Percentiles rank a stretch among this genome's conserved stretches.
Evolutionary conservation across 306 rosid genomes (phyloP).

Genomic region (Quercus cerris): DNA sequence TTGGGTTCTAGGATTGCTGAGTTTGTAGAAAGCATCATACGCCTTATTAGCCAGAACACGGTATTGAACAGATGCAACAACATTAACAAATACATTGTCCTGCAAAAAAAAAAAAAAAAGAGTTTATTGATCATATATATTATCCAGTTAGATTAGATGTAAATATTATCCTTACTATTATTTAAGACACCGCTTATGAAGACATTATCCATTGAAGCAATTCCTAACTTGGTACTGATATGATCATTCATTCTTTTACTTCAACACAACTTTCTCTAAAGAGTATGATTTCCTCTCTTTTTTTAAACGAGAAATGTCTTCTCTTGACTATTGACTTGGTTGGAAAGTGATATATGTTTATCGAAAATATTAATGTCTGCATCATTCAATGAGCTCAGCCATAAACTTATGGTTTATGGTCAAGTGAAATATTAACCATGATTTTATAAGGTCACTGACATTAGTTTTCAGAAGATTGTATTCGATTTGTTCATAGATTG

Average conservation of each 20-base stretch:
- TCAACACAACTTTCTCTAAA: neutral
- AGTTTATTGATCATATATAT: neutral
- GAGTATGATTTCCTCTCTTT: too few relatives aligned
- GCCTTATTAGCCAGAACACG: conserved; percentile 53
- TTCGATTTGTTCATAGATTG: too few relatives aligned
- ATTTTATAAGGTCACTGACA: too few relatives aligned
- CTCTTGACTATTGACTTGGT: neutral
- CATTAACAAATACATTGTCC: conserved; percentile 73
- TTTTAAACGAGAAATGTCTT: too few relatives aligned
- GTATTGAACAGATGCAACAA: conserved; percentile 65
- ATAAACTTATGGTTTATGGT: too few relatives aligned
- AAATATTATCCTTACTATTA: neutral
- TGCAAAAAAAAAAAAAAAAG: conserved; percentile 7
- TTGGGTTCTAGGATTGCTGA: conserved; percentile 55
- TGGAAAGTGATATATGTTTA: neutral
- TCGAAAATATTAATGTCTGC: too few relatives aligned
- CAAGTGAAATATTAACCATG: too few relatives aligned
- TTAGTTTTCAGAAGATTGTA: too few relatives aligned
- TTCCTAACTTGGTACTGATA: neutral
- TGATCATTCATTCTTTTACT: neutral
- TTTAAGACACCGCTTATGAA: neutral
- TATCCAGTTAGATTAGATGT: neutral
- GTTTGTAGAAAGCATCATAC: conserved; percentile 70
- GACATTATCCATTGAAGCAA: neutral
- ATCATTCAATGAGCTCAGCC: too few relatives aligned